phyloP scores from a whole-genome alignment of 192 early-diverging fungal species.

The Mortierella alpina region DNA sequence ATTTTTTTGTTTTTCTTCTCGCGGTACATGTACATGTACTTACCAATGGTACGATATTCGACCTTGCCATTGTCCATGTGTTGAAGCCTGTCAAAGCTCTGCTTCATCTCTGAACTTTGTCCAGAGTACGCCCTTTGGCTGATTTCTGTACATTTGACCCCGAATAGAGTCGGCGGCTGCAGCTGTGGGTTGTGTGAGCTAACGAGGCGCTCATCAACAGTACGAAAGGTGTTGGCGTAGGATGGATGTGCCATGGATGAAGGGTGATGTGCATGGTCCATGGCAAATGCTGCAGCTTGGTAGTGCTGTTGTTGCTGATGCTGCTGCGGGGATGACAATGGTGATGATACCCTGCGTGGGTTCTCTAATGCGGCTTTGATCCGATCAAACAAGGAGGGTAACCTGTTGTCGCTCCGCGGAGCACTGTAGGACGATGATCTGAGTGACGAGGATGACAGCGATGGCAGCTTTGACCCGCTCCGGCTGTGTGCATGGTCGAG shows the following conservation, averaged over 20 bases:
- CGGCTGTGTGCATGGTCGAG: not conserved
- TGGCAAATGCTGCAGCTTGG: too few species aligned
- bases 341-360: not conserved
- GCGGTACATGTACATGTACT: not conserved
- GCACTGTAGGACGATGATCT: slow-evolving; percentile 14
- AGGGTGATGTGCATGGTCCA: not conserved
- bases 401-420: slow-evolving; percentile 21
- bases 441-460: not conserved
- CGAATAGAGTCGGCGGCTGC: slow-evolving; percentile 4
- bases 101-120: slow-evolving; percentile 41
- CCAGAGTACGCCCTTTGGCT: slow-evolving; percentile 31
- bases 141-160: slow-evolving; percentile 9
- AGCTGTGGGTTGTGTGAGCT: not conserved
- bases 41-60: slow-evolving; percentile 53
- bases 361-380: slow-evolving; percentile 33
- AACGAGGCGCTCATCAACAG: not conserved
- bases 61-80: slow-evolving; percentile 41
- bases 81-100: slow-evolving; percentile 32
- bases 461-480: not conserved
- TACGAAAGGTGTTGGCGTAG: not conserved
- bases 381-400: slow-evolving; percentile 34
- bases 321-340: not conserved
- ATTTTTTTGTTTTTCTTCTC: not conserved
- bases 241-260: not conserved
- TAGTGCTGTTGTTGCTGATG: not conserved